Evolutionary conservation across 129 eudicot genomes (phyloP).

Genomic region (Apium graveolens): DNA sequence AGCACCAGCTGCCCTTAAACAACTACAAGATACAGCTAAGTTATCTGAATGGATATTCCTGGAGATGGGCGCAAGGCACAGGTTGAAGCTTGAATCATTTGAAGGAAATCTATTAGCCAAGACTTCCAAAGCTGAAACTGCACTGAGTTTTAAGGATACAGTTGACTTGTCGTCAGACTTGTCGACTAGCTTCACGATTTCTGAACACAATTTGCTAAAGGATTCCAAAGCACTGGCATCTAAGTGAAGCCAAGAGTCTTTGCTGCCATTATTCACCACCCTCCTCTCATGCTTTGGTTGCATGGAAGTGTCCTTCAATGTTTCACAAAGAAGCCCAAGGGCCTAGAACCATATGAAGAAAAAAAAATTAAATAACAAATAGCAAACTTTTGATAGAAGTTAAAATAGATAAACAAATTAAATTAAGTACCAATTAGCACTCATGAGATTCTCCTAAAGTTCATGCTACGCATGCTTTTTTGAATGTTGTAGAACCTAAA

Average conservation of each 20-base stretch:
- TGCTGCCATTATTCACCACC: constrained; percentile 27
- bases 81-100: constrained; percentile 41
- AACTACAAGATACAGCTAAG: constrained; percentile 42
- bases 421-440: not conserved
- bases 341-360: constrained; percentile 40
- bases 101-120: constrained; percentile 53
- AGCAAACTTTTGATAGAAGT: not conserved
- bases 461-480: not conserved
- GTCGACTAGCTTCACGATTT: constrained; percentile 55
- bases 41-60: constrained; percentile 51
- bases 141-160: constrained; percentile 52
- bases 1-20: constrained; percentile 78
- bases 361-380: not conserved
- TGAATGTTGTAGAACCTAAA: not conserved
- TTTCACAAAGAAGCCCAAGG: constrained; percentile 65
- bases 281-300: constrained; percentile 38
- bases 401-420: not conserved
- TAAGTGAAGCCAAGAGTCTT: constrained; percentile 62
- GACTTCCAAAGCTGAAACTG: constrained; percentile 72
- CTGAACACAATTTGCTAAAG: constrained; percentile 40
- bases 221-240: constrained; percentile 38
- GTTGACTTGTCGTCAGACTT: constrained; percentile 22
- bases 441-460: not conserved
- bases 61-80: constrained; percentile 58
- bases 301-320: constrained; percentile 43